These are phyloP conservation scores for Volvox carteri DNA, from an alignment of 163 green algal genomes.

Conservation along the genomic window DNA sequence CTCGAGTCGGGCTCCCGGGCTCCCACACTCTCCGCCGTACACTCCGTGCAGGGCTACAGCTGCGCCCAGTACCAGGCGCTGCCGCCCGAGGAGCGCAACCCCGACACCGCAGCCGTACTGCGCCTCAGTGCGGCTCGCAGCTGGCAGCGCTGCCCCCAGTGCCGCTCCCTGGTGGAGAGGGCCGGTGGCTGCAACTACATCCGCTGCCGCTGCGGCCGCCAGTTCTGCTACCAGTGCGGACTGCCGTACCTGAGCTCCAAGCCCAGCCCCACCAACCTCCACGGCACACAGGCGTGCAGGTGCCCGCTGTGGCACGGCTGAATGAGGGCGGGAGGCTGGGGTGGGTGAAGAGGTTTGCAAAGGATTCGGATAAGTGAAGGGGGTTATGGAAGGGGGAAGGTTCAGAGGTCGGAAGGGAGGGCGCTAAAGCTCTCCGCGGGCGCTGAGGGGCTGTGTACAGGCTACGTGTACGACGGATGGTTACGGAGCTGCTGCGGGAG, in stretches of 20 bases:
- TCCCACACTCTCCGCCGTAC: background rate
- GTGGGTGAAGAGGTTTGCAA: background rate
- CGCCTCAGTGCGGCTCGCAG: slow-evolving; percentile 16
- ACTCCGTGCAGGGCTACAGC: slow-evolving; percentile 49
- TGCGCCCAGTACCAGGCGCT: slow-evolving; percentile 58
- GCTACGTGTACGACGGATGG: no score
- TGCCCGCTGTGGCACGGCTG: slow-evolving; percentile 50
- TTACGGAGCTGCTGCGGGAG: no score
- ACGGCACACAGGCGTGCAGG: slow-evolving; percentile 58
- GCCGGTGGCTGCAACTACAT: slow-evolving; percentile 65
- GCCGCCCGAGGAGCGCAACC: slow-evolving; percentile 23
- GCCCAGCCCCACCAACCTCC: slow-evolving; percentile 61
- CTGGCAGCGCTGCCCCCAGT: slow-evolving; percentile 63
- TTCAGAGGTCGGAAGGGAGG: no score
- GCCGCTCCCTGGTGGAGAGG: slow-evolving; percentile 59
- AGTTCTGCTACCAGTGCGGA: slow-evolving; percentile 67
- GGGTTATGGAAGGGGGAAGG: no score
- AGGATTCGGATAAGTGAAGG: no score
- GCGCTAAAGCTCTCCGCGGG: no score
- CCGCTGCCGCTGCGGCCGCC: slow-evolving; percentile 55
- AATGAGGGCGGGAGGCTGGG: background rate
- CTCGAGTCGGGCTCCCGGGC: background rate
- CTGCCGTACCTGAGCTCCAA: slow-evolving; percentile 25
- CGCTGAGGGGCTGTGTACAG: no score
- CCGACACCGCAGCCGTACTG: slow-evolving; percentile 57